Base-by-base conservation (phyloP, 352 stramenopile species). In the Phytophthora cryptogea region DNA sequence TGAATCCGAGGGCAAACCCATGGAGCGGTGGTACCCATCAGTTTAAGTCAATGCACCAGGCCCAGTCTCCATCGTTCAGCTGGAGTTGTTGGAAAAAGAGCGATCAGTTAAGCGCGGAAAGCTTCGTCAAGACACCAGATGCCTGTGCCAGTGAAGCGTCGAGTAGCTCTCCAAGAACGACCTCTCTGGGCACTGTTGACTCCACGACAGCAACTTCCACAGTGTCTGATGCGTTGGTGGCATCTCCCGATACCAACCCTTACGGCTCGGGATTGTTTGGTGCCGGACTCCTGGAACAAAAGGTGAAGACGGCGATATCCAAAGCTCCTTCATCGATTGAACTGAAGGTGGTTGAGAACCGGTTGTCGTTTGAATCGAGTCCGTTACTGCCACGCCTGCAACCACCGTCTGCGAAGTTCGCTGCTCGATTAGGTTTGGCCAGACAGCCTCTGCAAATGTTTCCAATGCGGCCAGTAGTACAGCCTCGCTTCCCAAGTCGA, bases 261-360 rank as follows among this genome's bases (percentile, higher is more conserved):
- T 91, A 89, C 52, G 80, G 78, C n/a, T 58, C 72, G 4, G 78
- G 76, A 9, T 69, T 80, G 4, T 90, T 85, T 47, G 80, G 76
- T 20, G 55, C 69, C 14, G 78, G 80, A 9, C 58, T 85, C 3
- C 56, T 92, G 6, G 80, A 92, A 37, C 60, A 83, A 32, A 74
- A 73, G n/a, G 70, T 86, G 32, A 71, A 86, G 35, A 63, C 66
- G 13, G 77, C 72, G 9, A 63, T 85, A 40, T 55, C 46, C 20
- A 70, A 58, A 35, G 32, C 33, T 11, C 47, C 49, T 10, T 44
- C 53, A 20, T 52, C 33, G 40, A 27, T 41, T 9, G 30, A 62
- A 20, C 63, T 47, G 13, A 52, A 51, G 17, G 20, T 54, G 26
- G 47, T 76, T 36, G 41, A 57, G 16, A n/a, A 26, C 16, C 26